These are phyloP conservation scores for Blepharisma japonicum DNA, from an alignment of 73 alveolate genomes.

Conservation along the genomic window DNA sequence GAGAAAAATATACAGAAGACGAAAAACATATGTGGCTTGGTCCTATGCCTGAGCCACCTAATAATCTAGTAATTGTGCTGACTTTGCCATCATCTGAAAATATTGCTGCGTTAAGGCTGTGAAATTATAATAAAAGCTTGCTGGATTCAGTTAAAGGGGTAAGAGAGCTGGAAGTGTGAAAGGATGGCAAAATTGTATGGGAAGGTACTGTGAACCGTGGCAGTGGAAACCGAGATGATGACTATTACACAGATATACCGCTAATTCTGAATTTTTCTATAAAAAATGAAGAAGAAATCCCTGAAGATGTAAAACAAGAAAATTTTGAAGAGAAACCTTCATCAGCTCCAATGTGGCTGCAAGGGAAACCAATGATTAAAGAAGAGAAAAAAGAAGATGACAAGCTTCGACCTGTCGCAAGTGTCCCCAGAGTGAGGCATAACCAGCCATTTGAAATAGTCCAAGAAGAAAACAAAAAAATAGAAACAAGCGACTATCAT, in stretches of 20 bases:
- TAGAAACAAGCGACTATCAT: constrained; percentile 5
- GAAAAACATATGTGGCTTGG: constrained; percentile 82
- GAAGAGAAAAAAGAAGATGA: constrained; percentile 17
- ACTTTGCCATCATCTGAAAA: constrained; percentile 37
- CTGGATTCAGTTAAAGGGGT: constrained; percentile 74
- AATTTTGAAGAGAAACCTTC: neutral
- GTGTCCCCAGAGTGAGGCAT: constrained; percentile 5
- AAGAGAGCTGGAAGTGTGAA: constrained; percentile 58
- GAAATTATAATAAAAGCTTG: constrained; percentile 75
- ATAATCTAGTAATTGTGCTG: constrained; percentile 59
- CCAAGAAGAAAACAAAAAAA: neutral
- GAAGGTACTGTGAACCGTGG: constrained; percentile 62
- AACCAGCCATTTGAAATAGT: neutral
- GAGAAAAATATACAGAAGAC: constrained; percentile 57
- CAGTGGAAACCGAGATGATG: constrained; percentile 56
- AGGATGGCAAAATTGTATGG: constrained; percentile 41
- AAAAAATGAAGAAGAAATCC: constrained; percentile 31
- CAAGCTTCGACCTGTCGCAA: constrained; percentile 13
- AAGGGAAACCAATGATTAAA: neutral
- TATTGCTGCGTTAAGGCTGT: constrained; percentile 61
- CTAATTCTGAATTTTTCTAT: constrained; percentile 34
- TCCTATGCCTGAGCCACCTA: constrained; percentile 71
- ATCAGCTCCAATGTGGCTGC: neutral
- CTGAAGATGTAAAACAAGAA: constrained; percentile 27
- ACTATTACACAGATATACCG: constrained; percentile 55